These are phyloP conservation scores for Vachellia pachyceras DNA, from an alignment of 306 rosid species.

Conservation along the genomic window DNA sequence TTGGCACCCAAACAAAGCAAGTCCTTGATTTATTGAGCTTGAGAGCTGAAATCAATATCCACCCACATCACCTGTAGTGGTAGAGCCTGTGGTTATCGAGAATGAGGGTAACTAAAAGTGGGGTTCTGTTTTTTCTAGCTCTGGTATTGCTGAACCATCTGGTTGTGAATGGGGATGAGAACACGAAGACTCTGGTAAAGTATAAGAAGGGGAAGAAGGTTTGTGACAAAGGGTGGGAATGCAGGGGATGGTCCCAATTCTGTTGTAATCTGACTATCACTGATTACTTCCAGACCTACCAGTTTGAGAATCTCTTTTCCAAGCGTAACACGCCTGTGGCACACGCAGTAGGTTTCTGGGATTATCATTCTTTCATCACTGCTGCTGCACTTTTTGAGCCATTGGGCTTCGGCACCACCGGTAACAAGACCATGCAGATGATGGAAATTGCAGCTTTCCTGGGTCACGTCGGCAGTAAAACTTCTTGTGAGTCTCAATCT, in stretches of 20 bases:
- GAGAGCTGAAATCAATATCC: slow-evolving; percentile 4
- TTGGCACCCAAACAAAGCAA: not conserved
- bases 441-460: slow-evolving; percentile 88
- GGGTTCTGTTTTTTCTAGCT: slow-evolving; percentile 25
- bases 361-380: slow-evolving; percentile 68
- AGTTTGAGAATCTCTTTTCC: slow-evolving; percentile 85
- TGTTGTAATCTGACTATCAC: slow-evolving; percentile 85
- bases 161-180: slow-evolving; percentile 45
- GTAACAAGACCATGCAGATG: slow-evolving; percentile 75
- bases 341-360: slow-evolving; percentile 93
- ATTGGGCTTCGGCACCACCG: slow-evolving; percentile 87
- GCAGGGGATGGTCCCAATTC: slow-evolving; percentile 63
- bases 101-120: slow-evolving; percentile 21
- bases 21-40: not conserved
- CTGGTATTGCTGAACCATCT: slow-evolving; percentile 14
- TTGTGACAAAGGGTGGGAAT: slow-evolving; percentile 88
- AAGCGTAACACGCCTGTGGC: slow-evolving; percentile 81
- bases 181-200: slow-evolving; percentile 56
- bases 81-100: not conserved
- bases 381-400: slow-evolving; percentile 80
- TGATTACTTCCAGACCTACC: slow-evolving; percentile 73
- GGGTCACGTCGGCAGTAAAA: slow-evolving; percentile 86
- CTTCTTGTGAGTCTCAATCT: slow-evolving; percentile 65
- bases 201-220: slow-evolving; percentile 64
- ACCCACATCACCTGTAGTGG: slow-evolving; percentile 8